These are phyloP conservation scores for Hanseniaspora singularis DNA, from an alignment of 805 yeast genomes.

Conservation along the genomic window DNA sequence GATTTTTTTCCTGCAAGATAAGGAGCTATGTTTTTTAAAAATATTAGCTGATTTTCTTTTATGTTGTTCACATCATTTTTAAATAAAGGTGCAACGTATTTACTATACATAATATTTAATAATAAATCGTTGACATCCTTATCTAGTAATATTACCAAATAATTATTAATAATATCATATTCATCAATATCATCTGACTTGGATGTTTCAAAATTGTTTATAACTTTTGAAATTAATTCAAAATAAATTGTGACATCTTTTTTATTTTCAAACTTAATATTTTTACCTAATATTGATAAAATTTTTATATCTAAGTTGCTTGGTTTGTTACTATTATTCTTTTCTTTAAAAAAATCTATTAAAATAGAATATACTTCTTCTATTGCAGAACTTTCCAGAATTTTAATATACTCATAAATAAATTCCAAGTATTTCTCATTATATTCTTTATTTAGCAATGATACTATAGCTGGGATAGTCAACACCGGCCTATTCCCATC, in stretches of 20 bases:
- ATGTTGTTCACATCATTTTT: background rate
- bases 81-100: background rate
- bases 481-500: slow-evolving; percentile 74
- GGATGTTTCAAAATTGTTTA: background rate
- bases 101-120: background rate
- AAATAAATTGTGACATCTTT: background rate
- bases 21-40: background rate
- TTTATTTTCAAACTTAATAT: background rate
- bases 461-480: slow-evolving; percentile 55
- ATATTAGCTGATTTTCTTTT: background rate
- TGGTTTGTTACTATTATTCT: slow-evolving; percentile 24
- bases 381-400: slow-evolving; percentile 63
- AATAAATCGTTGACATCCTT: slow-evolving; percentile 7
- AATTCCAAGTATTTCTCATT: slow-evolving; percentile 28
- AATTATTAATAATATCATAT: background rate
- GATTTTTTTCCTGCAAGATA: background rate
- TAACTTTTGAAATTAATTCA: background rate
- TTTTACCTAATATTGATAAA: background rate
- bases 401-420: slow-evolving; percentile 46
- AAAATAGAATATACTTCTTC: slow-evolving; percentile 66
- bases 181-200: too few relatives aligned
- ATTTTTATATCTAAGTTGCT: background rate
- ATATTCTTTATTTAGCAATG: background rate
- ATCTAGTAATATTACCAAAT: background rate
- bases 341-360: slow-evolving; percentile 48